phyloP scores from a whole-genome alignment of 1,284 basidiomycete genomes.

The Kwoniella shivajii region DNA sequence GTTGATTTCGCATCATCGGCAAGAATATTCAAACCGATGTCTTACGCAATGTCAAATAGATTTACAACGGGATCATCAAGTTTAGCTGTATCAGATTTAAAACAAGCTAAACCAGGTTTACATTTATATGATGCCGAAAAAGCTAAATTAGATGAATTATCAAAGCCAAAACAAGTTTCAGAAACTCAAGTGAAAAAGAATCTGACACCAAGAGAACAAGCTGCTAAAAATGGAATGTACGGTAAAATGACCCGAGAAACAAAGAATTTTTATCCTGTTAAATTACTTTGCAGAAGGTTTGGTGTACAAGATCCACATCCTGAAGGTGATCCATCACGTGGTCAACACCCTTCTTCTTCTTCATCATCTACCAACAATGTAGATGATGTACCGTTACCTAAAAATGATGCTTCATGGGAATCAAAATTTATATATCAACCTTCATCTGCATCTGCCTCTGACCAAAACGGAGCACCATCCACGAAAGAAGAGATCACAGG shows the following conservation, averaged over 20 bases:
- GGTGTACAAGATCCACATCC: conserved; percentile 82
- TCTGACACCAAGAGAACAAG: conserved; percentile 73
- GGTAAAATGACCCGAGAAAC: conserved; percentile 78
- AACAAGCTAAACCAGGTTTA: conserved; percentile 68
- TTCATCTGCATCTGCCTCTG: not conserved
- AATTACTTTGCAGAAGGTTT: conserved; percentile 90
- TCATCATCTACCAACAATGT: not conserved
- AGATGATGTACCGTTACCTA: conserved; percentile 25
- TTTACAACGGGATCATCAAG: conserved; percentile 73
- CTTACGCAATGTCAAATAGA: conserved; percentile 86
- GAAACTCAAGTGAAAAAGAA: conserved; percentile 58
- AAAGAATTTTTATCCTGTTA: conserved; percentile 74
- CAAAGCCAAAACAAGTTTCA: conserved; percentile 30
- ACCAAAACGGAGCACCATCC: not conserved
- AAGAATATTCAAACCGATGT: conserved; percentile 85
- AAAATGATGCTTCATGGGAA: conserved; percentile 44
- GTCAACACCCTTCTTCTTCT: not conserved
- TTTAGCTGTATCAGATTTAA: conserved; percentile 60
- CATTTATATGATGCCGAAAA: conserved; percentile 62
- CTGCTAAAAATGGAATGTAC: conserved; percentile 82
- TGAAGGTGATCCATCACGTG: conserved; percentile 47
- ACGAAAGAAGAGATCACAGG: not conserved
- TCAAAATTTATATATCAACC: conserved; percentile 43
- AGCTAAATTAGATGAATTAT: conserved; percentile 31
- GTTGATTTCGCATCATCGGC: conserved; percentile 85